Base-by-base conservation (phyloP, 23 red algal genomes). In the Gracilariopsis chorda region DNA sequence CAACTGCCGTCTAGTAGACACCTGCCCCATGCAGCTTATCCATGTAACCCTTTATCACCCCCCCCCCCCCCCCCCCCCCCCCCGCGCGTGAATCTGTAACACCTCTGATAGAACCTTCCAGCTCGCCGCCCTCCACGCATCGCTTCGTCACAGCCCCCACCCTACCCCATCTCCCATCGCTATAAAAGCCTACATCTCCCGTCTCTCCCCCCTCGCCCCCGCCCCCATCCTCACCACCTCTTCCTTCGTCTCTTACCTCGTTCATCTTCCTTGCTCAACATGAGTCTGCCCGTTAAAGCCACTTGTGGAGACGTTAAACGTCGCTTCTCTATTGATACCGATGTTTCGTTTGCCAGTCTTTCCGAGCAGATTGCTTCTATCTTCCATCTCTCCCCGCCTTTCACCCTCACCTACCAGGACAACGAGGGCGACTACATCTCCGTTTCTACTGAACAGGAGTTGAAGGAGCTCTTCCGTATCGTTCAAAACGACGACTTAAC, bases 321-420 rank as follows among this genome's bases (percentile, higher is more conserved):
- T 21, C 76, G 76, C 48, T 80, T 80, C 76, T 80, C 76, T 45
- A 80, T 80, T 17, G 48, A 53, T 4, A 59, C 19, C 48, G 3
- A 1, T 4, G 33, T 34, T 1, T 57, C 76, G 8, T 80, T 57
- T 24, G 42, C 3, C 34, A 9, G 55, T 16, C 52, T 80, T 39
- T 53, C 48, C 2, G 52, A 55, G n/a, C 48, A 39, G 29, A 53
- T 80, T 33, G 48, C 76, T 0, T 53, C 48, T 21, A 34, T 57
- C 16, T 80, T 80, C 48, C 39, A 2, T 6, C 14, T 80, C 3
- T n/a, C 76, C 48, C 76, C 48, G 1, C 76, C 76, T 11, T 58
- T 80, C 76, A 39, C 20, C 4, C 48, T 80, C 52, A 80, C 76
- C 36, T 80, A 80, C 76, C 76, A 59, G 48, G 76, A 80, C 20